These are phyloP conservation scores for Acanthamoeba healyi DNA, from an alignment of 208 protist genomes.

Conservation along the genomic window DNA sequence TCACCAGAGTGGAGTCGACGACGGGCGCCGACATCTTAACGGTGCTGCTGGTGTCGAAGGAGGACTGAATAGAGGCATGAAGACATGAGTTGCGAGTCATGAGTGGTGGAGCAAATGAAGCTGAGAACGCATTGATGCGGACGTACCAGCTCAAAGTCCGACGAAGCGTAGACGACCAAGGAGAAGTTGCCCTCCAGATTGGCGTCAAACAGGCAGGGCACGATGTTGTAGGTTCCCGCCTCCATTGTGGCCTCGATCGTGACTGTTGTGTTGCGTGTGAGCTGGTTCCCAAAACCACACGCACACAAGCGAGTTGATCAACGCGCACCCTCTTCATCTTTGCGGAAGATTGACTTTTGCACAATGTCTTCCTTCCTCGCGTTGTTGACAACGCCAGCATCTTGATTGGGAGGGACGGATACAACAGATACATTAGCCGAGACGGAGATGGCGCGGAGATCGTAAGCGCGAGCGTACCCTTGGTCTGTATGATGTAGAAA, in stretches of 20 bases:
- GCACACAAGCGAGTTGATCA: no score
- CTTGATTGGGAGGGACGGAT: background rate
- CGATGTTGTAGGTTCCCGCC: constrained; percentile 62
- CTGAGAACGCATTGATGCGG: background rate
- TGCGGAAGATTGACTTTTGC: constrained; percentile 66
- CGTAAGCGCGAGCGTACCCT: background rate
- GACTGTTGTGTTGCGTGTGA: background rate
- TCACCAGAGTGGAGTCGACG: constrained; percentile 36
- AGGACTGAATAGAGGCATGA: background rate
- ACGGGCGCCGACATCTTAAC: background rate
- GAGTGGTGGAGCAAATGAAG: background rate
- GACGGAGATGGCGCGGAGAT: background rate
- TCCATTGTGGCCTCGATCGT: constrained; percentile 44
- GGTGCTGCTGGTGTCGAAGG: constrained; percentile 47
- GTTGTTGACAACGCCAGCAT: constrained; percentile 1
- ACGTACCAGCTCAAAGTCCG: constrained; percentile 46
- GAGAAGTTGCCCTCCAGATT: constrained; percentile 65
- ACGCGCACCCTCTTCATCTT: constrained; percentile 56
- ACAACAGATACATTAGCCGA: background rate
- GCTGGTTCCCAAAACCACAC: no score
- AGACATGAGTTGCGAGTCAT: background rate
- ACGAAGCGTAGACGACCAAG: constrained; percentile 34
- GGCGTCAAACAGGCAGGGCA: constrained; percentile 63
- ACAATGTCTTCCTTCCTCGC: constrained; percentile 55
- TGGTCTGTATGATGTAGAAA: constrained; percentile 62